Evolutionary conservation across 495 filamentous ascomycete genomes (phyloP).

Genomic region (Astrothelium macrocarpum): DNA sequence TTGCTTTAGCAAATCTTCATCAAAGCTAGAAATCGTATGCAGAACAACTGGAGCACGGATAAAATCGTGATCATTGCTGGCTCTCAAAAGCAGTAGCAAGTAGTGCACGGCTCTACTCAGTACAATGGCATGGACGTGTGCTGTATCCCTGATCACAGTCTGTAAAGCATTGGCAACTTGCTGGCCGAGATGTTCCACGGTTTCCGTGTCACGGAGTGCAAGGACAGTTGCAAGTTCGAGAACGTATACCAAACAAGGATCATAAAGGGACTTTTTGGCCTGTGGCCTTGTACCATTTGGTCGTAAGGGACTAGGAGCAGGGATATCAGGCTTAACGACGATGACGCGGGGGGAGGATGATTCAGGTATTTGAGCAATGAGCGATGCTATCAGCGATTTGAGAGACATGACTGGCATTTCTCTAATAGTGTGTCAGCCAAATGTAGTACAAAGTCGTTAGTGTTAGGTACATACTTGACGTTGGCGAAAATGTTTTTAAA

Average conservation of each 20-base stretch:
- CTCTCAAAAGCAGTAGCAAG: slow-evolving; percentile 68
- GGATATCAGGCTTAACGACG: slow-evolving; percentile 73
- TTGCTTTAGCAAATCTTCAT: slow-evolving; percentile 63
- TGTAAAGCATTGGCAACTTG: slow-evolving; percentile 70
- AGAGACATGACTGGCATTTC: slow-evolving; percentile 59
- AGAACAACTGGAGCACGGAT: slow-evolving; percentile 86
- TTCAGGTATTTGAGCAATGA: slow-evolving; percentile 79
- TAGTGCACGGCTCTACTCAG: slow-evolving; percentile 80
- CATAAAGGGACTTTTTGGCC: slow-evolving; percentile 56
- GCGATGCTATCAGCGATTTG: slow-evolving; percentile 55
- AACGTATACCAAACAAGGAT: slow-evolving; percentile 77
- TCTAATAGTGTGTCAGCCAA: slow-evolving; percentile 32
- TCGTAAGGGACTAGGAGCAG: slow-evolving; percentile 39
- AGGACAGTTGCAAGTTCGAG: slow-evolving; percentile 83
- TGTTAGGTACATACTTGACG: slow-evolving; percentile 54
- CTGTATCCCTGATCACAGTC: slow-evolving; percentile 66
- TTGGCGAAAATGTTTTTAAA: slow-evolving; percentile 77
- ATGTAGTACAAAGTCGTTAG: neutral
- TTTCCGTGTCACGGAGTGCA: slow-evolving; percentile 64
- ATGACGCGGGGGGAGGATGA: slow-evolving; percentile 73
- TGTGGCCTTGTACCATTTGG: slow-evolving; percentile 49
- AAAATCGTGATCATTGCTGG: slow-evolving; percentile 85
- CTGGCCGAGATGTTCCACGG: slow-evolving; percentile 62
- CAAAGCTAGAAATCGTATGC: slow-evolving; percentile 81
- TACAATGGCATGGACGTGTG: slow-evolving; percentile 66